A percentile compares a stretch with the other conserved stretches of the same genome.
These are phyloP conservation scores for Trichoderma simmonsii DNA, from an alignment of 2,329 filamentous ascomycete genomes.

Conservation along the genomic window DNA sequence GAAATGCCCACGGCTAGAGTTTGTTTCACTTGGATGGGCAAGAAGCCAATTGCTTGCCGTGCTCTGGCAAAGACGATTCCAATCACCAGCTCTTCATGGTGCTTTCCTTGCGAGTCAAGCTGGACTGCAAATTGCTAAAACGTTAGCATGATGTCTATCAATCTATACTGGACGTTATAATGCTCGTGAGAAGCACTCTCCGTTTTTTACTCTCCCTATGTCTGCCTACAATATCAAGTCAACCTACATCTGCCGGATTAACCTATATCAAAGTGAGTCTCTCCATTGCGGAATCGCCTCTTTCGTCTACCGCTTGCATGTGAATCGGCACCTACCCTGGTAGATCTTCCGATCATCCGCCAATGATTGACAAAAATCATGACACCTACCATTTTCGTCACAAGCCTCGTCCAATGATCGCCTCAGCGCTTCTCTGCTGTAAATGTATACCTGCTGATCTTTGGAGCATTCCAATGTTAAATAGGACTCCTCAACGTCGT, in stretches of 20 bases:
- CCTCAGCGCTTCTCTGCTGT: not conserved
- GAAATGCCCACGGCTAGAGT: not conserved
- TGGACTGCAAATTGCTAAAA: not conserved
- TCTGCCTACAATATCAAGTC: not conserved
- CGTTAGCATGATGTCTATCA: not conserved
- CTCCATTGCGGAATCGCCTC: not conserved
- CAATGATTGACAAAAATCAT: not conserved
- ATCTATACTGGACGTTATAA: not conserved
- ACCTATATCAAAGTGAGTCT: not conserved
- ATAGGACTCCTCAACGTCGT: not conserved
- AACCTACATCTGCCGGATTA: not conserved
- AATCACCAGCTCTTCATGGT: not conserved
- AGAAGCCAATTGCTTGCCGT: not conserved
- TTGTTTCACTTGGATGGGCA: not conserved
- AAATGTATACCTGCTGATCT: constrained; percentile 3
- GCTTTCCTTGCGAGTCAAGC: not conserved
- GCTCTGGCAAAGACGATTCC: not conserved
- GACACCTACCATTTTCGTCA: constrained; percentile 17
- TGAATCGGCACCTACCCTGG: constrained; percentile 5
- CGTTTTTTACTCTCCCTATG: not conserved
- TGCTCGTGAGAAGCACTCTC: not conserved
- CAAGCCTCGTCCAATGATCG: constrained; percentile 11
- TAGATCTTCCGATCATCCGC: not conserved
- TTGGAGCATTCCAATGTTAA: not conserved
- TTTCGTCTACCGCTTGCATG: not conserved